Conservation (phyloP, 768 basidiomycete genomes). For the Mycena kentingensis region DNA sequence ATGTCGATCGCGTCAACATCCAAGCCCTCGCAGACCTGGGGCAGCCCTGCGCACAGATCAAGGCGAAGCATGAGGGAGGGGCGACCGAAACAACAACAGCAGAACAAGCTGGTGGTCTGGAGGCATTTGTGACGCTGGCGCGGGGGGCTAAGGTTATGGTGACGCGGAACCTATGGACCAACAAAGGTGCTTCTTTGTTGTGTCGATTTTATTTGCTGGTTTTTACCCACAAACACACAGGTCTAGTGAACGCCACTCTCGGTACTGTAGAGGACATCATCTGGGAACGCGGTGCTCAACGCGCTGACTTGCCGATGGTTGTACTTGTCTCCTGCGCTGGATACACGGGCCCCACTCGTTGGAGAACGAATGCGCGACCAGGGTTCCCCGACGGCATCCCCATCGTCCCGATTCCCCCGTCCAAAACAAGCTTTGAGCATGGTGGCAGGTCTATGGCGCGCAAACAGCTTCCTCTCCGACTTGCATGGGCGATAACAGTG, state of each 20-base stretch:
- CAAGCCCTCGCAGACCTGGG: slow-evolving; percentile 2
- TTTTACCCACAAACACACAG: background rate
- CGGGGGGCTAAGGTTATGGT: slow-evolving; percentile 15
- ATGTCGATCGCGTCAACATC: slow-evolving; percentile 9
- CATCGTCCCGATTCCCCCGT: slow-evolving; percentile 17
- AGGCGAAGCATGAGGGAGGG: slow-evolving; percentile 14
- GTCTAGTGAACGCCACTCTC: slow-evolving; percentile 17
- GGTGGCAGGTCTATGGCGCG: slow-evolving; percentile 9
- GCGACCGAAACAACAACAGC: background rate
- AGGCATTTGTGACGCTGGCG: background rate
- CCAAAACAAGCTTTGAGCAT: slow-evolving; percentile 17
- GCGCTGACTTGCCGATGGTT: slow-evolving; percentile 17
- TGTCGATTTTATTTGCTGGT: background rate
- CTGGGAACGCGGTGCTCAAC: slow-evolving; percentile 12
- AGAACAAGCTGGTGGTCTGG: slow-evolving; percentile 8
- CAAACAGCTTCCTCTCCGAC: slow-evolving; percentile 52
- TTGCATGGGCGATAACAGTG: slow-evolving; percentile 74
- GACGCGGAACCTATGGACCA: slow-evolving; percentile 11
- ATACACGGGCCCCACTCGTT: slow-evolving; percentile 23
- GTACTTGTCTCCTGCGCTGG: slow-evolving; percentile 20
- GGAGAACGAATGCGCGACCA: slow-evolving; percentile 6
- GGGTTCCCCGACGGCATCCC: slow-evolving; percentile 15
- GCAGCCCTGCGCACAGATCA: slow-evolving; percentile 11
- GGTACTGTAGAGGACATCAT: slow-evolving; percentile 18
- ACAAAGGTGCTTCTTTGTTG: slow-evolving; percentile 5